Evolutionary conservation across 768 basidiomycete species (phyloP), one percentile per base, ranked within the genome.

Genomic region (Leccinum subgranulosum): DNA sequence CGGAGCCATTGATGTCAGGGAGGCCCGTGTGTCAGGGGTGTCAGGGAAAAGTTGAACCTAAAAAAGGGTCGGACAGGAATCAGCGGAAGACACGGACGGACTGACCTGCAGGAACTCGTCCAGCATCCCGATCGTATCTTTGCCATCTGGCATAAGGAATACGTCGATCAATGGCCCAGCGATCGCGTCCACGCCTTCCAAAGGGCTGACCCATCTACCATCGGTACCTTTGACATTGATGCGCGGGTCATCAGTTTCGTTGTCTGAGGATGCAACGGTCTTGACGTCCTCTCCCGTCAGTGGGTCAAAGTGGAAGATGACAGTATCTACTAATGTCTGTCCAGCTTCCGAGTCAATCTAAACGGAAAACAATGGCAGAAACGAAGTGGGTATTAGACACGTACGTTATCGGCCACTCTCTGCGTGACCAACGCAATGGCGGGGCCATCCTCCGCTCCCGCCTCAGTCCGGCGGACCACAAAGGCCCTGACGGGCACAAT

Each of bases 61-160:
- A 28, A 52, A 10, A 6, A 17, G 12, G 54, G 29, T 57, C 23
- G 59, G 28, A 25, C 29, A 10, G 36, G 4, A 21, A 17, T 3
- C 28, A 1, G 28, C n/a, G 27, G 43, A 49, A 29, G 39, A 50
- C 8, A 29, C n/a, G 33, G 21, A 39, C 3, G 14, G 60, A 53
- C 77, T 27, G 54, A 88, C 90, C 80, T 92, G 89, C 41, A 89
- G 78, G 67, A 82, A 87, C 61, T 90, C 84, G 64, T 94, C 92
- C 41, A 94, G 74, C 34, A 93, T 73, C 6, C 88, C 74, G 11
- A 92, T 73, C 9, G 82, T 76, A 64, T 81, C 84, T 21, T 70
- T 72, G 3, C 73, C 60, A 25, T 69, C 71, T 0, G 78, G 74
- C n/a, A 86, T 49, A 23, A 86, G 69, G 70, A 80, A 89, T 15